Base-by-base conservation (phyloP, 2,329 filamentous ascomycete species). In the Colletotrichum eremochloae region DNA sequence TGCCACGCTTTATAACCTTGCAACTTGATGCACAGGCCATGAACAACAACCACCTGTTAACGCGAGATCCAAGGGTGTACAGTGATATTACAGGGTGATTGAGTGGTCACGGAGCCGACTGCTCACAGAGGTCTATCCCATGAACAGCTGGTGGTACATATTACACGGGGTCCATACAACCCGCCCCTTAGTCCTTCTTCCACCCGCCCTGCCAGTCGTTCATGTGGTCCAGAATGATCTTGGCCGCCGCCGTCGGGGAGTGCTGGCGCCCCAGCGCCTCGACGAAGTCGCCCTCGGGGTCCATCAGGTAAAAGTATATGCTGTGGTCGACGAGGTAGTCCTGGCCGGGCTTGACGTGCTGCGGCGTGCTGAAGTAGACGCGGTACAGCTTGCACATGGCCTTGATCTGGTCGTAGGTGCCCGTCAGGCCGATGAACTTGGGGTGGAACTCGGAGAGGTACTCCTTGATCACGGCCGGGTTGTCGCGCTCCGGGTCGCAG, bases 281-380 rank as follows among this genome's bases (percentile, higher is more conserved):
- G 38, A 99, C 96, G 82, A 99, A 99, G 81, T 99, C 95, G 29
- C 96, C 96, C 77, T 98, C 95, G 0, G 96, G 96, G 81, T 98
- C 96, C 96, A 99, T 99, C 76, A 99, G 85, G 82, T 99, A 99
- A 79, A 99, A 99, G 87, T 99, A 99, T 77, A 99, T 99, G 82
- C 95, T 98, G 85, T 99, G 96, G 82, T 99, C 96, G 15, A 99
- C 96, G 77, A 99, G 83, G 81, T 99, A 99, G 82, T 99, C 96
- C 86, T 98, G 93, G 1, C 96, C 96, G 1, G 95, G 93, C 86
- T 95, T 93, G 68, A 98, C 94, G 75, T 95, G 89, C 77, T 90
- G 87, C 44, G 96, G 96, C 60, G 96, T 99, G 79, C 93, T 96
- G 79, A 99, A 99, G 85, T 99, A 99, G 67, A 99, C 96, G 29